Evolutionary conservation across 176 grass and related monocot genomes (phyloP).

Genomic region (Coix lacrymajobi): DNA sequence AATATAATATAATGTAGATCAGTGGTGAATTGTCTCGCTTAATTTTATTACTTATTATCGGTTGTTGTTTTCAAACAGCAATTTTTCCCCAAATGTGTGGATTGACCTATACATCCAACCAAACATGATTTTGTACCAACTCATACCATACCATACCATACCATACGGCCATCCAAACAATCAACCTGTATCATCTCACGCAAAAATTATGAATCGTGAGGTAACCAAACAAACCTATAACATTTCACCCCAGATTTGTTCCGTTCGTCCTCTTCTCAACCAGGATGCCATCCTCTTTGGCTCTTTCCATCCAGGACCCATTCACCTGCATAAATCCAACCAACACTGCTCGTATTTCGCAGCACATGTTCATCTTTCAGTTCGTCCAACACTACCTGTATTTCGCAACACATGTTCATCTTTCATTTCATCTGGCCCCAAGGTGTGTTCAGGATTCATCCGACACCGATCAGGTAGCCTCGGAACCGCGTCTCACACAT

Average conservation of each 20-base stretch:
- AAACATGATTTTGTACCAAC: neutral
- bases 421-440: neutral
- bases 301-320: too few relatives aligned
- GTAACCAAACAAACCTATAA: neutral
- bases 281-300: too few relatives aligned
- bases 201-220: neutral
- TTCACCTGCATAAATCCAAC: too few relatives aligned
- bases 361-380: too few relatives aligned
- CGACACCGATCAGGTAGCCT: too few relatives aligned
- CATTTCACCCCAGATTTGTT: neutral
- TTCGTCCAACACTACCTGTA: too few relatives aligned
- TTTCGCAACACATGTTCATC: neutral
- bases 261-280: neutral
- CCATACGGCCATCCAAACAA: neutral
- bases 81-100: neutral
- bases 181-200: neutral
- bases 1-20: neutral
- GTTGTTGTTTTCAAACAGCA: neutral
- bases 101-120: neutral
- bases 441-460: too few relatives aligned
- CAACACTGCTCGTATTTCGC: too few relatives aligned
- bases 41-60: neutral
- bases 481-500: too few relatives aligned
- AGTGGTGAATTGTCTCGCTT: neutral
- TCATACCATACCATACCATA: neutral